Evolutionary conservation across 305 asterid genomes (phyloP).

Genomic region (Lippia alba): DNA sequence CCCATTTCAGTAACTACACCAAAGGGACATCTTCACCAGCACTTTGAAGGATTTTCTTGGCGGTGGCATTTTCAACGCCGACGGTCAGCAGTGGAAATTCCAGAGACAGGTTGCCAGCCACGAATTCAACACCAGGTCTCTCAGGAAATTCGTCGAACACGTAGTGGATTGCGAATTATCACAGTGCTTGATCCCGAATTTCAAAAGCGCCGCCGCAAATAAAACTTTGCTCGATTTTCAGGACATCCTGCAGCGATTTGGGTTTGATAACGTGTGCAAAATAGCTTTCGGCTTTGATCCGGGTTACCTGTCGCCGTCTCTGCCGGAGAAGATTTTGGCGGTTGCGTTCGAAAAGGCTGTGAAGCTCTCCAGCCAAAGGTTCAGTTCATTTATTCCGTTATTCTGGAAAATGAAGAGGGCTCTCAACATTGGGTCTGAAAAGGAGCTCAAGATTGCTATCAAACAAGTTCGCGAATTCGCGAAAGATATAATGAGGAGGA

Average conservation of each 20-base stretch:
- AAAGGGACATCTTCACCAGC: conserved; percentile 37
- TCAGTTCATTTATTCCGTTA: conserved; percentile 31
- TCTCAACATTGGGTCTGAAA: conserved; percentile 52
- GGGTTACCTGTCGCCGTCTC: conserved; percentile 44
- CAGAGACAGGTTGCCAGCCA: conserved; percentile 56
- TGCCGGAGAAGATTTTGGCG: conserved; percentile 44
- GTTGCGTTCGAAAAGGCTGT: conserved; percentile 53
- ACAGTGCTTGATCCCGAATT: conserved; percentile 49
- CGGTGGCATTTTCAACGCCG: conserved; percentile 55
- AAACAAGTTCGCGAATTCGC: conserved; percentile 45
- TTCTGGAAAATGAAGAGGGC: conserved; percentile 47
- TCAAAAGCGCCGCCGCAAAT: conserved; percentile 39
- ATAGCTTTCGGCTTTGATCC: conserved; percentile 66
- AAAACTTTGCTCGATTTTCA: conserved; percentile 43
- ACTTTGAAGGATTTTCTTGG: conserved; percentile 50
- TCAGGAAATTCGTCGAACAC: conserved; percentile 51
- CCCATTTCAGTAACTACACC: conserved; percentile 45
- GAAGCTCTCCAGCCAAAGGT: conserved; percentile 37
- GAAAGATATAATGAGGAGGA: conserved; percentile 36
- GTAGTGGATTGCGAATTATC: conserved; percentile 51
- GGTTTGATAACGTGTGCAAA: conserved; percentile 60
- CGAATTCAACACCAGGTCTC: conserved; percentile 56
- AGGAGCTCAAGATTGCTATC: conserved; percentile 39
- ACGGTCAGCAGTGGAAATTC: conserved; percentile 54
- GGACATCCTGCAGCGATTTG: conserved; percentile 43